Evolutionary conservation across 164 flowering plant species (phyloP), one percentile per base, ranked within the genome.

Genomic region (Umbellularia californica): DNA sequence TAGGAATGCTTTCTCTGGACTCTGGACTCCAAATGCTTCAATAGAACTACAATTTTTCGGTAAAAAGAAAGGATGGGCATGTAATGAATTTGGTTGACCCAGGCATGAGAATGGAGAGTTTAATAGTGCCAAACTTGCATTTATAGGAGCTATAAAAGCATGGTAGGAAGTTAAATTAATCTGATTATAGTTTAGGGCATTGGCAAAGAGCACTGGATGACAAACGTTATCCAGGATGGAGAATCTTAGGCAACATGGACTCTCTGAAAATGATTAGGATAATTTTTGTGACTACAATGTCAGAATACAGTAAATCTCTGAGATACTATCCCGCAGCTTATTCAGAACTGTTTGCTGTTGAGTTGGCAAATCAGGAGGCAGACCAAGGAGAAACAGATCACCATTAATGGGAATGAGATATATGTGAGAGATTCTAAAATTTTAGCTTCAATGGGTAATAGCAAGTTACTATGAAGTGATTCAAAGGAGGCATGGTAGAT

Each of bases 31-130:
- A 65, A n/a, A 77, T 79, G 84, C 79, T 72, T 89, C 89, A 10
- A 55, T 70, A 3, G 95, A 92, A 77, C 70, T 87, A 4, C 88
- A 86, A 52, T 86, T 94, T 73, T 77, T 89, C 6, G 24, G 87
- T 13, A 95, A 85, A 77, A 93, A 90, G 92, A 88, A 87, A 81
- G 99, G 99, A 51, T 95, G 99, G 98, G 96, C 83, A 55, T 92
- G 92, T 82, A 95, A 95, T 84, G 99, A 95, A 85, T 77, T 95
- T 62, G 99, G 99, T 69, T 84, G 99, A 77, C 75, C 66, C 35
- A 82, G 90, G 81, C 87, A 93, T 65, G 90, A 83, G 27, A 84
- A 82, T 28, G 86, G 84, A 78, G 90, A 92, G 35, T 69, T 95
- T 77, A 79, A 62, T 68, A 78, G 82, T 84, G 98, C 97, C 78